These are phyloP conservation scores for Stramenopiles sp. DNA, from an alignment of 352 stramenopile species.

Conservation along the genomic window DNA sequence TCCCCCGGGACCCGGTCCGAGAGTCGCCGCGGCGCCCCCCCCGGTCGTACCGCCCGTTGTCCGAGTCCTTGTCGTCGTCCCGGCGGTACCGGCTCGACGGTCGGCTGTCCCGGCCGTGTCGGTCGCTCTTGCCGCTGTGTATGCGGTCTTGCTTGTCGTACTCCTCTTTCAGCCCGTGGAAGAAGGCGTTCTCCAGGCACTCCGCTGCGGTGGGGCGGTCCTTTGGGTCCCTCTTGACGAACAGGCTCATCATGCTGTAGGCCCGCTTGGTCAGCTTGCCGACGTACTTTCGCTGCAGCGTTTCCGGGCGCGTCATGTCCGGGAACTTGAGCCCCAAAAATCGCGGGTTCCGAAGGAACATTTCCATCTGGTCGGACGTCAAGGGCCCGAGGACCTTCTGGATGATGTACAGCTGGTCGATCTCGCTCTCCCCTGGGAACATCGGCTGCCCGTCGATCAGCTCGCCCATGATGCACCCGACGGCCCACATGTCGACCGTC, in stretches of 20 bases:
- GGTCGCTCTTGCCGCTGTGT: not conserved
- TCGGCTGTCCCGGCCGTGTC: not conserved
- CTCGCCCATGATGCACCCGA: conserved; percentile 43
- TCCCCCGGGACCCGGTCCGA: not conserved
- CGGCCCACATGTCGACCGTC: conserved; percentile 6
- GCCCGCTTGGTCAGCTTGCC: conserved; percentile 55
- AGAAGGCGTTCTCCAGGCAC: conserved; percentile 59
- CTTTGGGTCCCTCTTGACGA: conserved; percentile 46
- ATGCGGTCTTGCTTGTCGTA: conserved; percentile 13
- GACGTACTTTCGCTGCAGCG: conserved; percentile 62
- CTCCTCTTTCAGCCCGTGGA: conserved; percentile 36
- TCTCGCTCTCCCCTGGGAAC: conserved; percentile 43
- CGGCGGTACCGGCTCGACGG: not conserved
- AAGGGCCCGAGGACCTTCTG: conserved; percentile 36
- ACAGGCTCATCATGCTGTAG: conserved; percentile 48
- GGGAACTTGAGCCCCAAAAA: conserved; percentile 76
- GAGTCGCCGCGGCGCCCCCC: not conserved
- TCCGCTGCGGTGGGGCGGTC: conserved; percentile 46
- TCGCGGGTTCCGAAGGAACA: conserved; percentile 65
- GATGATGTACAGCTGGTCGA: conserved; percentile 40
- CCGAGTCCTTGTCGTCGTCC: conserved; percentile 5
- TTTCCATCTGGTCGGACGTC: conserved; percentile 63
- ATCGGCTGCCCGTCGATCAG: conserved; percentile 60
- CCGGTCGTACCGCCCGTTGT: conserved; percentile 6
- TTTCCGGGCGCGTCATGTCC: conserved; percentile 70